Base-by-base conservation (phyloP, 2,329 filamentous ascomycete species). In the Tolypocladium album region DNA sequence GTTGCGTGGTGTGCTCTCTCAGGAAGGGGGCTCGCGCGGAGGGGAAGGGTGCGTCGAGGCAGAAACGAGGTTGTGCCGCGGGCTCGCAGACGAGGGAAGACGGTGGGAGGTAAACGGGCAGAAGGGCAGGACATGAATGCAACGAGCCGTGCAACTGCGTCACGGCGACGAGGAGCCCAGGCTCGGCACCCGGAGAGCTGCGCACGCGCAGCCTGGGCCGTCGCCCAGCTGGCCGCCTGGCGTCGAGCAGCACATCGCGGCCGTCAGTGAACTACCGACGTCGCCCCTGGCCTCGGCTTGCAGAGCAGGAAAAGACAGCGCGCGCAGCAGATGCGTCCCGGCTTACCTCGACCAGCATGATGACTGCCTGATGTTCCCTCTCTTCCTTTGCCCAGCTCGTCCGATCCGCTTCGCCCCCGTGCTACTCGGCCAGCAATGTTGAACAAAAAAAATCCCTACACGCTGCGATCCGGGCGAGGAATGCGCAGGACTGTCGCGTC, bases 341-440 rank as follows among this genome's bases (percentile, higher is more conserved):
- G 72, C 72, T 71, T 66, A 74, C 72, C 67, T 74, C 71, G 60
- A 73, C 71, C 71, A 74, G 69, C 72, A 74, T 73, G 59, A 64
- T 53, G 24, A 24, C 31, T 55, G 22, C 55, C 57, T 66, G 64
- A 67, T 63, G 61, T 40, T 56, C 57, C 64, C 62, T 62, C 64
- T 61, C 56, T 56, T 60, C 57, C 60, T 24, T 15, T 31, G 42
- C 12, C 15, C 38, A 38, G 52, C 47, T 40, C 55, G 43, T 55
- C 59, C 27, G 50, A n/a, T 45, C 40, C 31, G 42, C 22, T 60
- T 57, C 15, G 27, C 31, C 15, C 56, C 22, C 43, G 55, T 39
- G 31, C 50, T 60, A 57, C 56, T 59, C 50, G 43, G 39, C 36
- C 31, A 42, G 36, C 57, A 43, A 56, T 34, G 52, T 13, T 31